Percentiles rank a stretch among this genome's conserved stretches.
phyloP scores from a whole-genome alignment of 352 stramenopile genomes.

The Phytophthora pini region DNA sequence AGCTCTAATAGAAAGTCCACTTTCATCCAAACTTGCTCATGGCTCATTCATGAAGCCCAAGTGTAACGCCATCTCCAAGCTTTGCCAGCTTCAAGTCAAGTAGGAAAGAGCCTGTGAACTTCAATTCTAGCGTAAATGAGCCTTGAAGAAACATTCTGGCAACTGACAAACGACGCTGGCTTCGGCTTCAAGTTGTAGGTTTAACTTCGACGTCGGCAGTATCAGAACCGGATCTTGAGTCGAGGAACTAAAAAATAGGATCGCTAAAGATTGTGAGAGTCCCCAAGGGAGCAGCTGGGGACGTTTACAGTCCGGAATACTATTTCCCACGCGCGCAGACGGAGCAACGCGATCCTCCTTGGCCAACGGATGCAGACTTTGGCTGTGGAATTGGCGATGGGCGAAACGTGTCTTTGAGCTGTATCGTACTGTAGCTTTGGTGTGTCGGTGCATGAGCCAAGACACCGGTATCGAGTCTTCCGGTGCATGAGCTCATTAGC shows the following conservation, averaged over 20 bases:
- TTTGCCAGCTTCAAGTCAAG: not conserved
- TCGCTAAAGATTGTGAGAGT: constrained; percentile 9
- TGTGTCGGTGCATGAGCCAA: constrained; percentile 8
- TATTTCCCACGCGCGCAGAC: constrained; percentile 17
- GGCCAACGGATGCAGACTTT: constrained; percentile 11
- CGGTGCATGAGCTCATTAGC: constrained; percentile 14
- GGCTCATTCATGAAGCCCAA: not conserved
- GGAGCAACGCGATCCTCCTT: constrained; percentile 6
- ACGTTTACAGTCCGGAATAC: constrained; percentile 14
- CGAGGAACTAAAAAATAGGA: constrained; percentile 10
- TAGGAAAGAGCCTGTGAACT: not conserved
- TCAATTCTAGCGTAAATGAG: not conserved
- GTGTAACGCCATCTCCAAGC: not conserved
- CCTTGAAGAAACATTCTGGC: not conserved
- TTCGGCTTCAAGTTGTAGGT: constrained; percentile 14
- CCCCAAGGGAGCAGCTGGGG: constrained; percentile 7
- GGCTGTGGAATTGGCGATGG: constrained; percentile 7
- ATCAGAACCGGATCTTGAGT: constrained; percentile 26
- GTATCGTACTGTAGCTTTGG: not conserved
- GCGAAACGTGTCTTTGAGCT: constrained; percentile 24
- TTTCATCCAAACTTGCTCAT: constrained; percentile 5
- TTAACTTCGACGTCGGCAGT: constrained; percentile 27
- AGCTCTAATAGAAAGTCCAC: constrained; percentile 18
- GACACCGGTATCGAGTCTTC: not conserved
- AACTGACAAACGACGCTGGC: not conserved